Percentiles rank a stretch among this genome's conserved stretches.
phyloP scores from a whole-genome alignment of 768 basidiomycete genomes.

The Lentinula raphanica region DNA sequence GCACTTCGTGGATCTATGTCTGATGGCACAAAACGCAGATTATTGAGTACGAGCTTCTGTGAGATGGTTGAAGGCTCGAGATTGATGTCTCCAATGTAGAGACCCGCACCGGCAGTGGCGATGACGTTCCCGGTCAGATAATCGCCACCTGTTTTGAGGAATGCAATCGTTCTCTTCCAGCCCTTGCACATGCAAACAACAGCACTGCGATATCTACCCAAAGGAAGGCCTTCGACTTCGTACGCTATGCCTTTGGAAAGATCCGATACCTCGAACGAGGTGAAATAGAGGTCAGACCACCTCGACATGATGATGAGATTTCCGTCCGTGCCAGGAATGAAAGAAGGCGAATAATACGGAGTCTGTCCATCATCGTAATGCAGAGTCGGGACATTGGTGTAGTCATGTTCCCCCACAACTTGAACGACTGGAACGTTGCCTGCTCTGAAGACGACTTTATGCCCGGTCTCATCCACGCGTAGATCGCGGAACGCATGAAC shows the following conservation, averaged over 20 bases:
- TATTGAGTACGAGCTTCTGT: constrained; percentile 34
- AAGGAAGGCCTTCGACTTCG: constrained; percentile 51
- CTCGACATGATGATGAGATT: constrained; percentile 57
- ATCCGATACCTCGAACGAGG: constrained; percentile 62
- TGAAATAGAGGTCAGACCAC: constrained; percentile 63
- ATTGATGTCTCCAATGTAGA: constrained; percentile 59
- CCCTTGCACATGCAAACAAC: constrained; percentile 44
- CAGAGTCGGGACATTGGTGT: constrained; percentile 42
- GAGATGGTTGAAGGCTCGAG: constrained; percentile 35
- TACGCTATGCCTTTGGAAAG: constrained; percentile 35
- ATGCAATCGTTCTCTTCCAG: constrained; percentile 45
- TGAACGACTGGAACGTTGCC: constrained; percentile 56
- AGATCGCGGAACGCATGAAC: constrained; percentile 61
- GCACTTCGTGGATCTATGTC: constrained; percentile 42
- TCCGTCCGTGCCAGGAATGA: constrained; percentile 41
- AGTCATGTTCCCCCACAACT: constrained; percentile 26
- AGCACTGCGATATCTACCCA: constrained; percentile 63
- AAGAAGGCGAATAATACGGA: constrained; percentile 66
- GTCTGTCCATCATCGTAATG: constrained; percentile 31
- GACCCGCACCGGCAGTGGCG: constrained; percentile 56
- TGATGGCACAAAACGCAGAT: constrained; percentile 46
- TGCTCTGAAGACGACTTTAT: constrained; percentile 59
- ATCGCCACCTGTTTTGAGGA: constrained; percentile 59
- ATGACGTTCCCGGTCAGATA: constrained; percentile 57
- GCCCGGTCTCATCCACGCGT: constrained; percentile 48